These are phyloP conservation scores for Aquilaria sinensis DNA, from an alignment of 345 rosid species.

Conservation along the genomic window DNA sequence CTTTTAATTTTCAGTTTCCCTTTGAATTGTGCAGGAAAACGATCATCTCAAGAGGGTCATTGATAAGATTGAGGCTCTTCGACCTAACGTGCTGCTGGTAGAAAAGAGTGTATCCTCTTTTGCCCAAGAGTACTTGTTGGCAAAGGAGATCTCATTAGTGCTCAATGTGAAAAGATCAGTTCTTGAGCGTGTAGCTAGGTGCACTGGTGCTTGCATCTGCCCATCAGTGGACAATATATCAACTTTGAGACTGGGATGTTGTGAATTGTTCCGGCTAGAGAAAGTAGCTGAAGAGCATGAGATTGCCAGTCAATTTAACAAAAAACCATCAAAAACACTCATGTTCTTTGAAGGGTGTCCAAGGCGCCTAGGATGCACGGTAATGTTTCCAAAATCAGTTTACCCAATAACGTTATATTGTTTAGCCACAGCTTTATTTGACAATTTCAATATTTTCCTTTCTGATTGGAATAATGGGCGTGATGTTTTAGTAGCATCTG, in stretches of 20 bases:
- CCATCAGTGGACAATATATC: constrained; percentile 66
- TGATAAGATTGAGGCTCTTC: constrained; percentile 79
- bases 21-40: constrained; percentile 52
- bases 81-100: constrained; percentile 87
- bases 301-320: constrained; percentile 49
- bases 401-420: too few species aligned
- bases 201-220: constrained; percentile 77
- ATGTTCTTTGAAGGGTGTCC: constrained; percentile 99
- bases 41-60: constrained; percentile 82
- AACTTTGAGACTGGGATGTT: constrained; percentile 61
- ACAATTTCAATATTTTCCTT: background rate
- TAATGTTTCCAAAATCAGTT: constrained; percentile 22
- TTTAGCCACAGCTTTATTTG: too few species aligned
- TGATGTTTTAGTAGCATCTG: too few species aligned
- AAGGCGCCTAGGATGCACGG: constrained; percentile 98
- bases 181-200: constrained; percentile 84
- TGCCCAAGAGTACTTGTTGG: constrained; percentile 76
- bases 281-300: constrained; percentile 78
- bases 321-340: constrained; percentile 80
- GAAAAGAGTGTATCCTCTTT: constrained; percentile 91
- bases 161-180: constrained; percentile 78
- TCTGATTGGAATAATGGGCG: too few species aligned
- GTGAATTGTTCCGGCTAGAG: constrained; percentile 79
- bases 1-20: constrained; percentile 4
- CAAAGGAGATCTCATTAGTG: constrained; percentile 89